These are phyloP conservation scores for Dictyostelium citrinum DNA, from an alignment of 78 protist genomes.

Conservation along the genomic window DNA sequence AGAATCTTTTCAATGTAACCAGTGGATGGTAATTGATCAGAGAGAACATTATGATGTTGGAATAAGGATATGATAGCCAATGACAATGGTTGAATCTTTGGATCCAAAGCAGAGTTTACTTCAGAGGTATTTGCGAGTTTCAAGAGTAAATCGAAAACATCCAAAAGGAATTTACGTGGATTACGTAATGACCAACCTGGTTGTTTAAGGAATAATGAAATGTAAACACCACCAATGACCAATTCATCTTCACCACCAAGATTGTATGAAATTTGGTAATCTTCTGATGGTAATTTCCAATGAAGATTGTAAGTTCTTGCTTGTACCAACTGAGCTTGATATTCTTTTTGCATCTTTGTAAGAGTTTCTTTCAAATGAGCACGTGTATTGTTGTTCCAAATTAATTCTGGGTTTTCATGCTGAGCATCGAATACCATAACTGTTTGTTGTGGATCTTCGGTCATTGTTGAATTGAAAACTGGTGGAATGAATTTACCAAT, in stretches of 20 bases:
- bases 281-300: conserved; percentile 68
- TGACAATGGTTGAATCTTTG: conserved; percentile 35
- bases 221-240: conserved; percentile 83
- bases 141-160: conserved; percentile 36
- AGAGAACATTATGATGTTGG: conserved; percentile 41
- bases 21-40: conserved; percentile 56
- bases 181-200: conserved; percentile 87
- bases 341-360: conserved; percentile 10
- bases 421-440: conserved; percentile 77
- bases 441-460: conserved; percentile 73
- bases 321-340: background rate
- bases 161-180: conserved; percentile 78
- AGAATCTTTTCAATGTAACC: conserved; percentile 74
- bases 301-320: background rate
- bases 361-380: conserved; percentile 50
- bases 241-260: conserved; percentile 51
- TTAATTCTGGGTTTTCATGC: conserved; percentile 85
- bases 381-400: conserved; percentile 85
- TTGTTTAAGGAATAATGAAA: conserved; percentile 76
- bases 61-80: conserved; percentile 37
- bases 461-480: conserved; percentile 85
- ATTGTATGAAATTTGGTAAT: conserved; percentile 13
- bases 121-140: background rate
- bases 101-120: background rate
- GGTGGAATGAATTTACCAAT: conserved; percentile 78